A percentile compares a stretch with the other conserved stretches of the same genome.
phyloP scores from a whole-genome alignment of 2,329 filamentous ascomycete species.

The Sarocladium oryzae region DNA sequence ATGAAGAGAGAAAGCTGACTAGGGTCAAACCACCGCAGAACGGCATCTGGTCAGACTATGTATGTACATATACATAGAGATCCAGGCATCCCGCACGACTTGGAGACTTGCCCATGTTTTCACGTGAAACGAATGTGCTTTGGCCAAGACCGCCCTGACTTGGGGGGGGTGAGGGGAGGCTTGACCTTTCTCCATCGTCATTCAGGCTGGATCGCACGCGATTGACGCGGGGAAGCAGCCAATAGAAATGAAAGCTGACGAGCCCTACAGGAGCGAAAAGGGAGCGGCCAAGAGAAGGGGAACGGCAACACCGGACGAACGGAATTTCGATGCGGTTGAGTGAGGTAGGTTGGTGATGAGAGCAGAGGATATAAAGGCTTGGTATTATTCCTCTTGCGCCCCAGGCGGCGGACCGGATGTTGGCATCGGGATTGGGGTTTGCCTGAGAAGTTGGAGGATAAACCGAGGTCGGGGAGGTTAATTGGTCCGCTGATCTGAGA shows the following conservation, averaged over 20 bases:
- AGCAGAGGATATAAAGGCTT: constrained; percentile 4
- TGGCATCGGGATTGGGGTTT: not conserved
- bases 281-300: not conserved
- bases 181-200: not conserved
- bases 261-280: not conserved
- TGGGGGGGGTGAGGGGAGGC: not conserved
- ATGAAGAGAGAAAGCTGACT: not conserved
- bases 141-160: not conserved
- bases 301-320: not conserved
- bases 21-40: no score
- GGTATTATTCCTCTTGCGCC: no score
- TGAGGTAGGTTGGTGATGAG: constrained; percentile 3
- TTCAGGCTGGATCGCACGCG: not conserved
- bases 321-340: not conserved
- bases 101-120: not conserved
- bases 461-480: no score
- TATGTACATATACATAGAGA: no score
- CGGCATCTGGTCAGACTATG: not conserved
- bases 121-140: constrained; percentile 5
- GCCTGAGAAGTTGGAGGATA: not conserved
- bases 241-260: not conserved
- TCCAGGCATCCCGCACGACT: not conserved
- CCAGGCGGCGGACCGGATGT: no score
- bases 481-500: no score
- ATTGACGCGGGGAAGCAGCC: not conserved